A percentile compares a stretch with the other conserved stretches of the same genome.
Evolutionary conservation across 2,329 filamentous ascomycete genomes (phyloP).

Genomic region (Paecilomyces sp.): DNA sequence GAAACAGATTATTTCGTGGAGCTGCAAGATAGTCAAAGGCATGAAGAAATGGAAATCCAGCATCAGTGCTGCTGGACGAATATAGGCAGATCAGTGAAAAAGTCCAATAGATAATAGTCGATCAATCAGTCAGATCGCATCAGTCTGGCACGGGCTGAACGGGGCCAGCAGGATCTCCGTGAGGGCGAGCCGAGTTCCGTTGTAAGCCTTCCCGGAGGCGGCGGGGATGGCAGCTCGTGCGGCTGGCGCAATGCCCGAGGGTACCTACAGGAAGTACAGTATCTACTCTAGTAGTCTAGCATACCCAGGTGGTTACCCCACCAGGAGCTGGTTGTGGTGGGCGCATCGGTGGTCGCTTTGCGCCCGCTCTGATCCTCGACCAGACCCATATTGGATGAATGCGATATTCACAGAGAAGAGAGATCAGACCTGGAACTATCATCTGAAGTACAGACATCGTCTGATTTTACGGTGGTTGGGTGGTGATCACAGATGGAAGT

Average conservation of each 20-base stretch:
- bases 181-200: not conserved
- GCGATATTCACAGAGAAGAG: not conserved
- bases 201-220: not conserved
- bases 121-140: not conserved
- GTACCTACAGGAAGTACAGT: not conserved
- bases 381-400: not conserved
- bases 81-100: too few species aligned
- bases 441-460: not conserved
- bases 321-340: not conserved
- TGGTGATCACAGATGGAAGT: not conserved
- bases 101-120: not conserved
- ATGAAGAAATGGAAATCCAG: not conserved
- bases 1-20: not conserved
- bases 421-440: not conserved
- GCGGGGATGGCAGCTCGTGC: not conserved
- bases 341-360: not conserved
- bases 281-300: not conserved
- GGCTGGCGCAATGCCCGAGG: not conserved
- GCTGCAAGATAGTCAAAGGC: not conserved
- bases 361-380: not conserved
- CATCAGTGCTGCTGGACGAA: not conserved
- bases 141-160: not conserved
- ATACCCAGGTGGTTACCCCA: not conserved
- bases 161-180: not conserved
- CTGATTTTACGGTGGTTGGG: not conserved